A percentile compares a stretch with the other conserved stretches of the same genome.
These are phyloP conservation scores for Ramularia endophylla DNA, from an alignment of 2,329 filamentous ascomycete species.

Conservation along the genomic window DNA sequence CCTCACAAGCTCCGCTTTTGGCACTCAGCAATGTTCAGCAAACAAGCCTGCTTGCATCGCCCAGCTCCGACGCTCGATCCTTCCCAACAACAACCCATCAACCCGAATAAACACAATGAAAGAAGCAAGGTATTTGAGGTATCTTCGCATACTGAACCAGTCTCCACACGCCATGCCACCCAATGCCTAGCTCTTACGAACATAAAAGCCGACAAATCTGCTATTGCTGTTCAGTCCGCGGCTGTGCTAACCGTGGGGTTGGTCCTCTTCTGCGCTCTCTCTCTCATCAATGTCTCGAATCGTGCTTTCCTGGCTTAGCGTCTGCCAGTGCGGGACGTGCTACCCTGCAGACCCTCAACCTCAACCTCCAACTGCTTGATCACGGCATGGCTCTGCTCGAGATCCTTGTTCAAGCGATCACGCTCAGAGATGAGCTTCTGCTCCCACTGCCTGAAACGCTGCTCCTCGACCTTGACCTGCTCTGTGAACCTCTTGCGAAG, in stretches of 20 bases:
- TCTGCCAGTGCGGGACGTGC: slow-evolving; percentile 30
- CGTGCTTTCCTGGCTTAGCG: slow-evolving; percentile 19
- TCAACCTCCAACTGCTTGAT: slow-evolving; percentile 91
- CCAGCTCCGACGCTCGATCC: slow-evolving; percentile 15
- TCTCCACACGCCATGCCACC: slow-evolving; percentile 7
- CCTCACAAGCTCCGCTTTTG: too few relatives aligned
- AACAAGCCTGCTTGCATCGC: slow-evolving; percentile 12
- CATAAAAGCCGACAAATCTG: slow-evolving; percentile 7
- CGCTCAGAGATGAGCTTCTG: slow-evolving; percentile 99
- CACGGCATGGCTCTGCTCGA: slow-evolving; percentile 88
- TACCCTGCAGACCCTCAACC: slow-evolving; percentile 78
- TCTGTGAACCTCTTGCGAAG: slow-evolving; percentile 99
- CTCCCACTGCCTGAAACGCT: slow-evolving; percentile 99
- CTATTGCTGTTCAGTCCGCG: slow-evolving; percentile 13
- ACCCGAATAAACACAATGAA: slow-evolving; percentile 20
- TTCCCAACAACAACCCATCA: slow-evolving; percentile 5
- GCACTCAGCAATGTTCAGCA: slow-evolving; percentile 21
- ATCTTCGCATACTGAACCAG: slow-evolving; percentile 18
- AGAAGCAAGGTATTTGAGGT: slow-evolving; percentile 19
- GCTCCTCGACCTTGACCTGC: slow-evolving; percentile 99
- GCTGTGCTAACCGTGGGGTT: slow-evolving; percentile 16
- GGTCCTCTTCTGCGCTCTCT: slow-evolving; percentile 3
- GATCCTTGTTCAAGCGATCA: slow-evolving; percentile 98
- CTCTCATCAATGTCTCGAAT: slow-evolving; percentile 2
- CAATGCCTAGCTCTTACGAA: slow-evolving; percentile 9